Base-by-base conservation (phyloP, 148 eudicot genomes). In the Pharnaceum exiguum region DNA sequence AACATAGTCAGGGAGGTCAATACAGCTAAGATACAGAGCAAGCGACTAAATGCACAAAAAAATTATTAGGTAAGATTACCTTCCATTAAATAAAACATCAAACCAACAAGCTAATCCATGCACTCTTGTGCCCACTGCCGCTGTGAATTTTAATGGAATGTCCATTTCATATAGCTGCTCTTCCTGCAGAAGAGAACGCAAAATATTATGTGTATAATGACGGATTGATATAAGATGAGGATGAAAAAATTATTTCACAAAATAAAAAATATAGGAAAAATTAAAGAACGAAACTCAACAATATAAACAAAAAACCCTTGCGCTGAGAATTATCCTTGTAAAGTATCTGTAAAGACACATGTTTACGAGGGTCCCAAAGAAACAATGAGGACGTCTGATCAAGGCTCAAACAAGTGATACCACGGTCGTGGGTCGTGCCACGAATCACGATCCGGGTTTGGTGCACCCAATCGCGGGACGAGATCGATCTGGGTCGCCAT, bases 41-140 rank as follows among this genome's bases (percentile, higher is more conserved):
- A 5, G 36, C 17, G 37, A 11, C 35, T 47, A 11, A 62, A 36
- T 23, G 5, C 46, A 10, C 17, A 59, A 27, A 46, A 2, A 24
- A 32, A 17, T 21, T 16, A 22, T 32, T 31, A 13, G 40, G 57
- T 27, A 2, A 19, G 72, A 40, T n/a, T 79, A 94, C 99, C 99
- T 94, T 66, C 99, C 99, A 60, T 89, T 74, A 62, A 94, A 94
- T 69, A 94, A 60, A 56, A 94, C 99, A 62, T 94, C 99, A 71
- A 94, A 94, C 99, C 99, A 94, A 71, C 99, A 94, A 5, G 99
- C 96, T 57, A 94, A 46, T 28, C 99, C 99, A 68, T 94, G 99
- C 55, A 94, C 71, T 74, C 99, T 82, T 59, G 90, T 75, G 56
- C 99, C 95, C 70, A 84, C 85, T 24, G 95, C 63, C 2, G 95